Conservation (phyloP, 345 rosid genomes). For the Punica granatum region DNA sequence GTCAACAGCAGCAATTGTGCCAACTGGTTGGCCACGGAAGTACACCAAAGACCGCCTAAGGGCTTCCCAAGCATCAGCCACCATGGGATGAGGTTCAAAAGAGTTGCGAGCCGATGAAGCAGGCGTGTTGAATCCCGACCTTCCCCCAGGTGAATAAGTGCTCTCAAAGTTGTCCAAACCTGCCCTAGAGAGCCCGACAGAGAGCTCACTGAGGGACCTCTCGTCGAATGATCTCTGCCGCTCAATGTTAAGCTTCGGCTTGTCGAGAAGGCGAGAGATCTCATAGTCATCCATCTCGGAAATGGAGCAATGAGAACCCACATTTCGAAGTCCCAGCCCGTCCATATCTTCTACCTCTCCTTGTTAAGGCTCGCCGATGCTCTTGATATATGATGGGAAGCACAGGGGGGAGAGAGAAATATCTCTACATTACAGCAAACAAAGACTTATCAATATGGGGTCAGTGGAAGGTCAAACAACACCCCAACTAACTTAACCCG, state of each 20-base stretch:
- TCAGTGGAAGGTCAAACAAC: not conserved
- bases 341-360: slow-evolving; percentile 39
- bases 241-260: slow-evolving; percentile 81
- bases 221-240: slow-evolving; percentile 90
- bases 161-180: slow-evolving; percentile 45
- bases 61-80: slow-evolving; percentile 97
- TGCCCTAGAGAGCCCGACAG: slow-evolving; percentile 49
- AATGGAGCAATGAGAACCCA: slow-evolving; percentile 71
- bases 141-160: slow-evolving; percentile 52
- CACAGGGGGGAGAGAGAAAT: not conserved
- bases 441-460: not conserved
- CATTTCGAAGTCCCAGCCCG: slow-evolving; percentile 47
- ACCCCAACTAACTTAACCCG: not conserved
- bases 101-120: slow-evolving; percentile 74
- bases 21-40: slow-evolving; percentile 79
- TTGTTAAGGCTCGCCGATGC: not conserved
- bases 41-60: slow-evolving; percentile 68
- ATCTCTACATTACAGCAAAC: slow-evolving; percentile 1
- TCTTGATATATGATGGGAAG: not conserved
- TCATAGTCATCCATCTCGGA: slow-evolving; percentile 69
- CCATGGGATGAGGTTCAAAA: slow-evolving; percentile 93
- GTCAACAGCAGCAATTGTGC: slow-evolving; percentile 84
- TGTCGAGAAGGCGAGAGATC: slow-evolving; percentile 71
- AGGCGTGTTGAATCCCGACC: slow-evolving; percentile 74
- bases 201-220: slow-evolving; percentile 87